Conservation (phyloP, 1,139 yeast genomes). For the Taiozyma sp. region DNA sequence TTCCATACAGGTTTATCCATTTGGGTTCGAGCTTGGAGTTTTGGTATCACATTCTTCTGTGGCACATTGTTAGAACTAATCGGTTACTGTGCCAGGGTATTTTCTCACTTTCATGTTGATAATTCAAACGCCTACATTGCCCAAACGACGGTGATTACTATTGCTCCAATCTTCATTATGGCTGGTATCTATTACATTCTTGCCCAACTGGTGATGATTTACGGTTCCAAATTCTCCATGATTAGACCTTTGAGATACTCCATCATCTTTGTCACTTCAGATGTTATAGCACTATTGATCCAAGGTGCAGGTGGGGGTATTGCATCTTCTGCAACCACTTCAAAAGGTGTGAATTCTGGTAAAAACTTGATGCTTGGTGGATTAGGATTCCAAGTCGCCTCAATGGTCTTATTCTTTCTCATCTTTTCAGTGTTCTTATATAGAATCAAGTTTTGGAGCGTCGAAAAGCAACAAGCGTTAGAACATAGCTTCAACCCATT, state of each 20-base stretch:
- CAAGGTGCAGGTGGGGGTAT: conserved; percentile 87
- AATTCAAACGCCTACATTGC: conserved; percentile 44
- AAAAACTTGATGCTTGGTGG: neutral
- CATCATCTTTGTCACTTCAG: conserved; percentile 60
- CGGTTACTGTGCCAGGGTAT: conserved; percentile 59
- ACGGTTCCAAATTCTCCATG: conserved; percentile 57
- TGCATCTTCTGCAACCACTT: conserved; percentile 27
- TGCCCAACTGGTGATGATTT: conserved; percentile 68
- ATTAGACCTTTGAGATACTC: conserved; percentile 76
- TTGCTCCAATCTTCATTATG: conserved; percentile 88
- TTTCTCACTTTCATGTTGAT: conserved; percentile 33
- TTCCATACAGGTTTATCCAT: conserved; percentile 38
- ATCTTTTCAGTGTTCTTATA: neutral
- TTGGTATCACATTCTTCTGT: conserved; percentile 52
- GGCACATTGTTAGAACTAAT: too few species aligned
- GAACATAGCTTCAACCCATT: neutral
- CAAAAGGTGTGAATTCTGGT: neutral
- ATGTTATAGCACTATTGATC: conserved; percentile 61
- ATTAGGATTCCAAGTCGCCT: neutral
- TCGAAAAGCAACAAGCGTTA: too few species aligned
- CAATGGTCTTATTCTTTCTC: neutral
- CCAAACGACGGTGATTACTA: conserved; percentile 67
- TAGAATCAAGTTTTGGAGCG: neutral
- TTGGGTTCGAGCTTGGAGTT: conserved; percentile 71
- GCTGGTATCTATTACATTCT: conserved; percentile 79